phyloP scores from a whole-genome alignment of 495 filamentous ascomycete genomes.

The Melanomma pulvis-pyrius region DNA sequence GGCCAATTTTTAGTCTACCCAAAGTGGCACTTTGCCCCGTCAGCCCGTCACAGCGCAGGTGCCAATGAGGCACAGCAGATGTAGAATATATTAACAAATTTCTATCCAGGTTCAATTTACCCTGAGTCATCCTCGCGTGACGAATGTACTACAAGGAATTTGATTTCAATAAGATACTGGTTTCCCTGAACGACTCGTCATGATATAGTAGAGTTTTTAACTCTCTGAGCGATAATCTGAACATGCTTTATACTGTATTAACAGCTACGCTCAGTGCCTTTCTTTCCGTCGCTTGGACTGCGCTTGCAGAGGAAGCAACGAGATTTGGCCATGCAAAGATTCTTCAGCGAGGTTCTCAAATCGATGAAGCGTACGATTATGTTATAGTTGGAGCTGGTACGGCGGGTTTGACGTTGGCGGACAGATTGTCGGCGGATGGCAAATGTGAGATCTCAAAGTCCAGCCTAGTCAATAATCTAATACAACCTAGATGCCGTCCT shows the following conservation, averaged over 20 bases:
- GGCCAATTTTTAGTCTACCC: too few species aligned
- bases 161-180: too few species aligned
- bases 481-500: neutral
- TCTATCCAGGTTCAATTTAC: too few species aligned
- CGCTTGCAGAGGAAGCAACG: neutral
- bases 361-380: slow-evolving; percentile 17
- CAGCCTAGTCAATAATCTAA: neutral
- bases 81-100: too few species aligned
- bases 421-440: slow-evolving; percentile 38
- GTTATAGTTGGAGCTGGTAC: slow-evolving; percentile 50
- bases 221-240: too few species aligned
- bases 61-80: too few species aligned
- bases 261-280: neutral
- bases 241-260: neutral
- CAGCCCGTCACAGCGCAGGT: too few species aligned
- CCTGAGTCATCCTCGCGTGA: too few species aligned
- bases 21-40: too few species aligned
- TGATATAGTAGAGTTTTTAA: too few species aligned
- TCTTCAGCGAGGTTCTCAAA: neutral
- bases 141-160: too few species aligned
- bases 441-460: slow-evolving; percentile 30
- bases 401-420: slow-evolving; percentile 46
- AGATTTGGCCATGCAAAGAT: slow-evolving; percentile 4
- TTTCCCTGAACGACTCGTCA: too few species aligned
- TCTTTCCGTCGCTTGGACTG: neutral